phyloP scores from a whole-genome alignment of 257 asterid species.

The Salvia miltiorrhiza region DNA sequence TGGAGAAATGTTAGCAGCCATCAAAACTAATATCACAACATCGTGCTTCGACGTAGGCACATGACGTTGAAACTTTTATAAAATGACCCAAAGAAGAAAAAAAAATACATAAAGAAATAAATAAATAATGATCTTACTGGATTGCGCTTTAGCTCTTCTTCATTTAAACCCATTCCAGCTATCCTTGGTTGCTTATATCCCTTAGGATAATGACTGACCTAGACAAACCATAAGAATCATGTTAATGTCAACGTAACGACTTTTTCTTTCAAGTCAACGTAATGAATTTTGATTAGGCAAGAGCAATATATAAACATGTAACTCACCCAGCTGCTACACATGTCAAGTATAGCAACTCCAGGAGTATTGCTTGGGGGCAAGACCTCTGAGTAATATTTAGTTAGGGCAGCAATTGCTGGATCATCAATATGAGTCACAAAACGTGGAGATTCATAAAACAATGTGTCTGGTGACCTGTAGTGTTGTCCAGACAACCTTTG shows the following conservation, averaged over 20 bases:
- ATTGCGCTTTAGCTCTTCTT: conserved; percentile 81
- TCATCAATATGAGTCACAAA: conserved; percentile 96
- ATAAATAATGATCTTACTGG: conserved; percentile 57
- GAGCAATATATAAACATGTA: not conserved
- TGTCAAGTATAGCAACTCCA: conserved; percentile 87
- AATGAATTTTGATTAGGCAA: not conserved
- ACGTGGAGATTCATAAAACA: conserved; percentile 85
- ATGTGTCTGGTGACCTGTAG: conserved; percentile 73
- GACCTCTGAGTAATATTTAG: conserved; percentile 70
- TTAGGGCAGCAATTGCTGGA: conserved; percentile 88
- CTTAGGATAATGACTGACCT: conserved; percentile 96
- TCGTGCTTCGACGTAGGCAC: not conserved
- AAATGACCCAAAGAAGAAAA: not conserved
- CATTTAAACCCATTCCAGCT: conserved; percentile 92
- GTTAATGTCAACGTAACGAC: not conserved
- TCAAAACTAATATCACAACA: not conserved
- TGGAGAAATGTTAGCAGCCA: not conserved
- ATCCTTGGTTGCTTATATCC: conserved; percentile 83
- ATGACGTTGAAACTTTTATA: not conserved
- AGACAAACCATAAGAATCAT: conserved; percentile 30
- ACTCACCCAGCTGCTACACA: conserved; percentile 98
- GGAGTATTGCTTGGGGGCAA: conserved; percentile 73
- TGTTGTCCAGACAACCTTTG: conserved; percentile 5
- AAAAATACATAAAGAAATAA: too few relatives aligned
- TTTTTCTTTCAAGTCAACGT: too few relatives aligned